Conservation (phyloP, 164 flowering plant genomes). For the Amborella trichopoda region DNA sequence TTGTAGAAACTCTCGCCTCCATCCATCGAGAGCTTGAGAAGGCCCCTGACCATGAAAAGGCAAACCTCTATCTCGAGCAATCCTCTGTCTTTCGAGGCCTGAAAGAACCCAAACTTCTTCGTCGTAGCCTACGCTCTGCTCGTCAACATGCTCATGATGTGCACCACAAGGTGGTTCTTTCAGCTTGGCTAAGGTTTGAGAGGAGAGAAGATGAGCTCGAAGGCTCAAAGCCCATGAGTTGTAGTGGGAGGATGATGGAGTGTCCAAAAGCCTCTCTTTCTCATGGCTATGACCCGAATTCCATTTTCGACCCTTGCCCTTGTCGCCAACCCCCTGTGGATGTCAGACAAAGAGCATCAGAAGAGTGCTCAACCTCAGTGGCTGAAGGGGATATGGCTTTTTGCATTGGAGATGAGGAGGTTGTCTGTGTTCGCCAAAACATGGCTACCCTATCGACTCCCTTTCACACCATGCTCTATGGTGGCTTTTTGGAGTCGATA, state of each 20-base stretch:
- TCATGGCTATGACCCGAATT: conserved; percentile 36
- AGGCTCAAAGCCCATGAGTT: conserved; percentile 26
- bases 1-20: conserved; percentile 47
- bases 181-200: conserved; percentile 77
- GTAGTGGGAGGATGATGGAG: conserved; percentile 32
- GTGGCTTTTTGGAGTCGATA: conserved; percentile 46
- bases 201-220: conserved; percentile 69
- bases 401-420: conserved; percentile 40
- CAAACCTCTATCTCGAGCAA: conserved; percentile 39
- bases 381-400: conserved; percentile 37
- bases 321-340: conserved; percentile 13
- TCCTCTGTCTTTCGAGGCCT: conserved; percentile 35
- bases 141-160: conserved; percentile 54
- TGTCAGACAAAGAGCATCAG: background rate
- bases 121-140: conserved; percentile 46
- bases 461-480: conserved; percentile 53
- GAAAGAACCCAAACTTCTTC: conserved; percentile 57
- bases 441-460: conserved; percentile 61
- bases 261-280: conserved; percentile 46
- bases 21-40: conserved; percentile 30
- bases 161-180: conserved; percentile 54
- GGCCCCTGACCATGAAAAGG: conserved; percentile 26
- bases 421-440: conserved; percentile 35
- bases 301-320: conserved; percentile 24
- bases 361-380: conserved; percentile 15